These are phyloP conservation scores for Stachybotrys chartarum DNA, from an alignment of 2,329 filamentous ascomycete genomes.

Conservation along the genomic window DNA sequence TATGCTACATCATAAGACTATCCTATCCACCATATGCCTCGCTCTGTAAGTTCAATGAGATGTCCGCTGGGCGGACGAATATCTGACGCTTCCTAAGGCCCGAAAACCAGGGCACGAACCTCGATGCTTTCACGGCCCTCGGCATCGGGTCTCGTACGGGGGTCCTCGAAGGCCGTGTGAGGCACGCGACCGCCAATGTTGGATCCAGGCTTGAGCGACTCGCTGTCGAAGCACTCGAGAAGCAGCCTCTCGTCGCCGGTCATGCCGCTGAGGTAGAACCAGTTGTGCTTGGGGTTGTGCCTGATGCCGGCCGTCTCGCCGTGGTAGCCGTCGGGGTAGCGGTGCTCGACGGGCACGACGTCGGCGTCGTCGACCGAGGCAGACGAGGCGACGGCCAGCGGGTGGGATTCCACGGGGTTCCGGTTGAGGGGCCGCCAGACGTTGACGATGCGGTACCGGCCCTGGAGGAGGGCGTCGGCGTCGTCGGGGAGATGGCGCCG, in stretches of 20 bases:
- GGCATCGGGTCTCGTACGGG: slow-evolving; percentile 61
- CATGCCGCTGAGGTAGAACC: slow-evolving; percentile 80
- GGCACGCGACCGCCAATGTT: slow-evolving; percentile 52
- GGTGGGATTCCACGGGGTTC: slow-evolving; percentile 56
- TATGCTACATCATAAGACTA: too few species aligned
- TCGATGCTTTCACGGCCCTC: slow-evolving; percentile 81
- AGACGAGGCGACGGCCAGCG: slow-evolving; percentile 63
- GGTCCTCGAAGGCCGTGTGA: slow-evolving; percentile 75
- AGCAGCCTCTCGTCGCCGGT: slow-evolving; percentile 63
- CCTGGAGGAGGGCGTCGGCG: slow-evolving; percentile 56
- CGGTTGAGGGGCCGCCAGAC: slow-evolving; percentile 67
- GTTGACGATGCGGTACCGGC: slow-evolving; percentile 77
- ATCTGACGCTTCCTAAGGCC: slow-evolving; percentile 30
- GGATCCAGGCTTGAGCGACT: slow-evolving; percentile 40
- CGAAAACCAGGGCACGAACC: slow-evolving; percentile 79
- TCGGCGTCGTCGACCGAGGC: slow-evolving; percentile 54
- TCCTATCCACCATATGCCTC: too few species aligned
- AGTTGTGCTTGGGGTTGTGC: slow-evolving; percentile 56
- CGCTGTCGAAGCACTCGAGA: slow-evolving; percentile 72
- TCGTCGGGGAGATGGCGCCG: slow-evolving; percentile 59
- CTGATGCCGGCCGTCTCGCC: slow-evolving; percentile 70
- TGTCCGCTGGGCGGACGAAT: neutral
- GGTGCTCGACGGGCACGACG: slow-evolving; percentile 64
- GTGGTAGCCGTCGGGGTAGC: slow-evolving; percentile 55
- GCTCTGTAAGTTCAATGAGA: neutral